These are phyloP conservation scores for Sclerotinia subarctica DNA, from an alignment of 2,329 filamentous ascomycete species.

Conservation along the genomic window DNA sequence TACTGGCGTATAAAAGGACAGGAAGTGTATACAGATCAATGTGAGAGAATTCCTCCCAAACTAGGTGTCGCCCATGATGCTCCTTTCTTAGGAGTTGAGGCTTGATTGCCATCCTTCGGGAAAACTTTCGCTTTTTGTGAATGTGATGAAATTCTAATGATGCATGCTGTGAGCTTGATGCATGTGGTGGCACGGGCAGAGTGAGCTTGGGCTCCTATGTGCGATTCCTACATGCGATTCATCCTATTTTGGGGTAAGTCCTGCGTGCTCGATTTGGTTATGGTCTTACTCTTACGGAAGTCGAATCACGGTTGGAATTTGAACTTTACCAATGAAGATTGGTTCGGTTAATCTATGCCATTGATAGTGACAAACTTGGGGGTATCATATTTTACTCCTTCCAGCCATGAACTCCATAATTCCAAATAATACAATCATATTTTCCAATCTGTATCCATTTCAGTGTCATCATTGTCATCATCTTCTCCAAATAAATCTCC, in stretches of 20 bases:
- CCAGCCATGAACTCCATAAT: constrained; percentile 19
- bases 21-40: constrained; percentile 52
- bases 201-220: neutral
- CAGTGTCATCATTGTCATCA: constrained; percentile 27
- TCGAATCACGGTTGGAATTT: neutral
- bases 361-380: constrained; percentile 10
- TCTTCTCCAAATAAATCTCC: constrained; percentile 20
- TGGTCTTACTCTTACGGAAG: neutral
- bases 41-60: constrained; percentile 52
- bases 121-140: constrained; percentile 9
- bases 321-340: neutral
- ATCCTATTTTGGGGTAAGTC: neutral
- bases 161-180: neutral
- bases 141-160: constrained; percentile 23
- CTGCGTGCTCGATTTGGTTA: neutral
- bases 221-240: neutral
- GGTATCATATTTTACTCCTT: constrained; percentile 26
- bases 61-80: constrained; percentile 87
- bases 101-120: constrained; percentile 77
- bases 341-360: neutral
- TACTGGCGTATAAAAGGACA: constrained; percentile 35
- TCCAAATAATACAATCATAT: constrained; percentile 26
- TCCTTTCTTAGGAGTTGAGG: constrained; percentile 62
- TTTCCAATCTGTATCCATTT: constrained; percentile 34
- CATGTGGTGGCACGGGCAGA: neutral